Base-by-base conservation (phyloP, 768 basidiomycete species). In the Suillus luteus region DNA sequence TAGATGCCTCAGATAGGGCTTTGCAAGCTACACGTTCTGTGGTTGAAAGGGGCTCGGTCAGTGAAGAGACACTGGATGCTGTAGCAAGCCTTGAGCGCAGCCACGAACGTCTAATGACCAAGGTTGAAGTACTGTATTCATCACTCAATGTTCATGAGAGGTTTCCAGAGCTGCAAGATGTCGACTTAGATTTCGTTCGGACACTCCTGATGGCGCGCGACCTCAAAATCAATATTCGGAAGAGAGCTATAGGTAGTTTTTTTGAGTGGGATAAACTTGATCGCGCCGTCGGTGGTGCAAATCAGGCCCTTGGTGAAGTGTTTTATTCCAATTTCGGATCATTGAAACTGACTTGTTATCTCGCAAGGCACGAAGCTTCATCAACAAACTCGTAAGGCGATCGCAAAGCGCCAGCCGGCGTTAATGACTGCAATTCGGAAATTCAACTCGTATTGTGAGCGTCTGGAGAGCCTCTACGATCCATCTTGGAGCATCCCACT, bases 121-220 rank as follows among this genome's bases (percentile, higher is more conserved):
- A 73, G 59, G 72, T 76, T 0, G 77, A 80, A 35, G 66, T 59
- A 1, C 65, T 81, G 0, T 81, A 78, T 66, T 44, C 68, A 0
- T 74, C 77, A 73, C 41, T 43, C 1, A 43, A 43, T 9, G 17
- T 43, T 1, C 41, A 43, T 19, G 41, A 43, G 2, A 43, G 41
- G 41, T 43, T 43, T 43, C 41, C 41, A 43, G 41, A 43, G 2
- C 41, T 43, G 0, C 41, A 43, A 43, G 41, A 19, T 43, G 41
- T 43, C 0, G 41, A 43, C 41, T 43, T 43, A 9, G 41, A 43
- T 43, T 43, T 43, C 7, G 1, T 43, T 43, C 8, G 3, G 0
- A 43, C 41, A 8, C 41, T 43, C 7, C 17, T 43, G 0, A 19
- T 43, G 41, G 41, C 41, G 3, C 8, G 2, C 1, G 17, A 43